Evolutionary conservation across 192 early-diverging fungal genomes (phyloP), one percentile per base, ranked within the genome.

Genomic region (Coemansia sp.): DNA sequence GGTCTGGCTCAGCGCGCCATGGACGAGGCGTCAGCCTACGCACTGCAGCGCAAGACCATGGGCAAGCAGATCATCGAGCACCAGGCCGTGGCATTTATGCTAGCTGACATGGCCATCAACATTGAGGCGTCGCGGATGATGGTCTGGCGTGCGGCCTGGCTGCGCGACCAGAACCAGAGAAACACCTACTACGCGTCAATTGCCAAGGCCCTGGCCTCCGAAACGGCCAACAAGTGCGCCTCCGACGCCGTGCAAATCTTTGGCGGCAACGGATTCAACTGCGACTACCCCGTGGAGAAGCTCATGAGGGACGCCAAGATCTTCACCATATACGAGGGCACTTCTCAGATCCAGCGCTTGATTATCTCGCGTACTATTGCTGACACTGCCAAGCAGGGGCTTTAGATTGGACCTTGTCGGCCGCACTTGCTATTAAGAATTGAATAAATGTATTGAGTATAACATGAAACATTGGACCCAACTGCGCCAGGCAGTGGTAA

Each of bases 251-350:
- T 97, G 22, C 96, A 98, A 81, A 94, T 98, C 73, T 96, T 96
- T 89, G 96, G 96, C 50, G 95, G 96, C 57, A 94, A 94, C 73
- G 95, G 92, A 9, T 89, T 87, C 76, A 93, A 92, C 74, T 82
- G 88, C 15, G 94, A 98, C 75, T 96, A 97, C 81, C 94, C 94
- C 0, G 95, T 98, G 15, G 96, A 98, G 82, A 98, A 98, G 86
- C 85, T 98, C 46, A 94, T 94, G 90, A 88, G 94, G 65, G 94
- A 95, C 66, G 92, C 93, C 66, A 95, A 95, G 86, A 95, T 97
- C 75, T 97, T 96, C 86, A 93, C 93, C 80, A 97, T 98, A 66
- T 98, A 98, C 71, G 96, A 98, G 81, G 96, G 96, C 65, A 98
- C 96, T 5, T 93, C 91, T 27, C 95, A 98, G 86, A 93, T 98